Base-by-base conservation (phyloP, 2,329 filamentous ascomycete genomes). In the Neodidymelliopsis sp. region DNA sequence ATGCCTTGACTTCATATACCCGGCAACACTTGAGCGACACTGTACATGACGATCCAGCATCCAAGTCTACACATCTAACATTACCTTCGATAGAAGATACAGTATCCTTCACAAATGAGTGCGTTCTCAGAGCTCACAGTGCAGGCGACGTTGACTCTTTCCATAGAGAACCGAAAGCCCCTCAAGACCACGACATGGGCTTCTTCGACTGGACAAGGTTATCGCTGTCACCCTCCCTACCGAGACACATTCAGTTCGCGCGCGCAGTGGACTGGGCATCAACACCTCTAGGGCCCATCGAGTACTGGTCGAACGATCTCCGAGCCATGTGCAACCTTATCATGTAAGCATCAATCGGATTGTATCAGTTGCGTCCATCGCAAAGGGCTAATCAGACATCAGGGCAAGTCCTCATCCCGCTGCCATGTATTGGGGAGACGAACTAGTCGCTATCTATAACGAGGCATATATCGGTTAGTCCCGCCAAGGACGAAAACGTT, bases 171-270 rank as follows among this genome's bases (percentile, higher is more conserved):
- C 42, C 55, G 3, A 58, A 54, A 42, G 16, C 42, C 20, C 45
- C 56, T 34, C 47, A 62, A 18, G 54, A 67, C 23, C 59, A 63
- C 48, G 65, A 79, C 40, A 65, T 77, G 58, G 77, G 81, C 10
- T 88, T 84, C 23, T 93, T 92, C 65, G 90, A 95, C 70, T 94
- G 90, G 90, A 94, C 90, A 4, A 81, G 84, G 43, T 78, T 93
- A 37, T 83, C 87, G 1, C 40, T 87, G 10, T 82, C 82, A 4
- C 76, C 84, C 11, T 80, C 79, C 19, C 77, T 92, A 29, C 86
- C 88, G 2, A 74, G 79, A 7, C 90, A 94, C 65, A 87, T 93
- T 35, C 83, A 81, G 43, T 89, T 93, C 59, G 86, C 87, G 13
- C 83, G 88, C 27, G 84, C 82, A 28, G 71, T 87, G 25, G 86